Evolutionary conservation across 2,329 filamentous ascomycete species (phyloP).

Genomic region (Hypoxylon sp.): DNA sequence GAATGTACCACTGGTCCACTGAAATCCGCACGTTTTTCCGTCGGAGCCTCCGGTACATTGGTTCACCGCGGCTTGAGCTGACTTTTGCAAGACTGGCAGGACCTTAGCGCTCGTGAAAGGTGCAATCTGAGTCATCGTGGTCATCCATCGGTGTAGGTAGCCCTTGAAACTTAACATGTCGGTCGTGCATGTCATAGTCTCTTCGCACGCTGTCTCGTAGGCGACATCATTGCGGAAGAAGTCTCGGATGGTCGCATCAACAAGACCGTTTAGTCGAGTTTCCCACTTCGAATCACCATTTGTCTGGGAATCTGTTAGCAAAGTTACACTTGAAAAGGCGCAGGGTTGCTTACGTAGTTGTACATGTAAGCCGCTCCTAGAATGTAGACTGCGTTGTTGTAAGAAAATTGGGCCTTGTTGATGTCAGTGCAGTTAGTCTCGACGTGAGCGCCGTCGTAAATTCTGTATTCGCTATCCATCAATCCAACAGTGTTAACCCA

Average conservation of each 20-base stretch:
- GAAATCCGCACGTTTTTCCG: conserved; percentile 58
- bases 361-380: conserved; percentile 54
- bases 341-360: conserved; percentile 50
- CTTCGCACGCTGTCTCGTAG: conserved; percentile 64
- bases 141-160: conserved; percentile 63
- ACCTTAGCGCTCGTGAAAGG: conserved; percentile 50
- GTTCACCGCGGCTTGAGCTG: conserved; percentile 51
- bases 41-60: conserved; percentile 47
- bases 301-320: conserved; percentile 43
- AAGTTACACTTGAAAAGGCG: neutral
- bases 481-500: conserved; percentile 59
- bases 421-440: conserved; percentile 57
- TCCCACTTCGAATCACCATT: conserved; percentile 54
- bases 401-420: conserved; percentile 61
- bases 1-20: conserved; percentile 56
- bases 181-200: conserved; percentile 58
- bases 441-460: conserved; percentile 61
- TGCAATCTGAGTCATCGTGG: conserved; percentile 52
- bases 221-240: conserved; percentile 61
- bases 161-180: conserved; percentile 69
- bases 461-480: conserved; percentile 55
- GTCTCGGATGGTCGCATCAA: conserved; percentile 55
- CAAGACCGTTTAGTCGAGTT: conserved; percentile 57
- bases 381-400: conserved; percentile 61
- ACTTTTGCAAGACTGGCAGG: conserved; percentile 49